Conservation (phyloP, 176 grass and related monocot species). For the Aegilops umbellulata region DNA sequence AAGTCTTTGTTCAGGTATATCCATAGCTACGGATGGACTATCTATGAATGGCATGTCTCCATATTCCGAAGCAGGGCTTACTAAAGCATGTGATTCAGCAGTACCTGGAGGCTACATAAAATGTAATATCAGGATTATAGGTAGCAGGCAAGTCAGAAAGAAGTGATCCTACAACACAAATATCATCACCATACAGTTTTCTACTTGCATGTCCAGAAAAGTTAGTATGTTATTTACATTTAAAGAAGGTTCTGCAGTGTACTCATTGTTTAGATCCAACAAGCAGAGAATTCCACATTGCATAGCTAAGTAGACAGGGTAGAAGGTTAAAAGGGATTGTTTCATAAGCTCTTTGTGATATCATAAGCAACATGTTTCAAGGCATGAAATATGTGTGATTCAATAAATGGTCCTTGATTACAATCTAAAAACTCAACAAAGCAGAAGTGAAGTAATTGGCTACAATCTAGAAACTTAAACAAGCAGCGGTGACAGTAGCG, state of each 20-base stretch:
- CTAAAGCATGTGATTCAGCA: constrained; percentile 65
- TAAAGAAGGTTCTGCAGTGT: background rate
- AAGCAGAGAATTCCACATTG: constrained; percentile 12
- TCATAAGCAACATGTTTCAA: constrained; percentile 15
- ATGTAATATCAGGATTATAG: constrained; percentile 17
- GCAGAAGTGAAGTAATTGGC: background rate
- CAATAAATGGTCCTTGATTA: background rate
- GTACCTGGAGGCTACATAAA: constrained; percentile 89
- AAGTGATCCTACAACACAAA: constrained; percentile 19
- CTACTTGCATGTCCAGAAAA: background rate
- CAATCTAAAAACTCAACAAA: constrained; percentile 13
- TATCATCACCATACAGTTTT: background rate
- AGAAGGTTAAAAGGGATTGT: background rate
- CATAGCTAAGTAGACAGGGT: constrained; percentile 12
- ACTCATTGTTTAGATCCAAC: constrained; percentile 11
- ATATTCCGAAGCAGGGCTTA: constrained; percentile 54
- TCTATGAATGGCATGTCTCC: constrained; percentile 56
- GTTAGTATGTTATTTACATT: background rate
- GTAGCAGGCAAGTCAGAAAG: constrained; percentile 2
- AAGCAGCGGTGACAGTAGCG: background rate
- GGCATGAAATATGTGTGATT: background rate
- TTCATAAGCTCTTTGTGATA: constrained; percentile 17
- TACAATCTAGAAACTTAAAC: constrained; percentile 28
- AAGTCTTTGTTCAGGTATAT: constrained; percentile 71
- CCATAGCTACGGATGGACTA: constrained; percentile 74